A percentile compares a stretch with the other conserved stretches of the same genome.
Conservation (phyloP, 495 filamentous ascomycete genomes). For the Aspergillus panamensis region DNA sequence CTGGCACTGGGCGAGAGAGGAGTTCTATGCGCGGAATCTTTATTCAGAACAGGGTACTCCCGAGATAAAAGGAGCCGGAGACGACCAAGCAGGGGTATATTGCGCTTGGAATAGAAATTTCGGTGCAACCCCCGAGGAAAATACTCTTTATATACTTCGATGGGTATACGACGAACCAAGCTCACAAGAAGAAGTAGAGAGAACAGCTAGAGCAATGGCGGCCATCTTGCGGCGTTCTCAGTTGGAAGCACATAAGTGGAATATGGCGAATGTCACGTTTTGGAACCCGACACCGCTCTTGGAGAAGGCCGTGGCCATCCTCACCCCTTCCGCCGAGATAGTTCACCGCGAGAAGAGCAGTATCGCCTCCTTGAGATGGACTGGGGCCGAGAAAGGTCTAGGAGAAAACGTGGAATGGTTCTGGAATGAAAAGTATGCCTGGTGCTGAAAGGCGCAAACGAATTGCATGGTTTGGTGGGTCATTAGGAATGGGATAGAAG, state of each 20-base stretch:
- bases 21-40: conserved; percentile 65
- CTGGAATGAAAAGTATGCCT: conserved; percentile 88
- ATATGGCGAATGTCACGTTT: conserved; percentile 55
- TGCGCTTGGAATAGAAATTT: conserved; percentile 80
- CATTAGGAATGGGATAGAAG: background rate
- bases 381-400: conserved; percentile 46
- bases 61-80: conserved; percentile 64
- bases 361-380: conserved; percentile 64
- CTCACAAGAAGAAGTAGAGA: conserved; percentile 37
- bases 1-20: conserved; percentile 87
- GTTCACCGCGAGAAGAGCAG: conserved; percentile 60
- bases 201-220: conserved; percentile 43
- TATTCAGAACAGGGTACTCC: conserved; percentile 42
- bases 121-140: conserved; percentile 50
- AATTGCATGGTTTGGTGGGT: background rate
- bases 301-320: conserved; percentile 54
- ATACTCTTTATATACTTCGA: conserved; percentile 74
- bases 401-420: conserved; percentile 72
- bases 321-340: conserved; percentile 47
- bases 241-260: conserved; percentile 53
- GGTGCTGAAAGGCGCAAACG: conserved; percentile 59
- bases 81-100: conserved; percentile 58
- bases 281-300: conserved; percentile 62
- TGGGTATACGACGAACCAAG: conserved; percentile 62
- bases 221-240: conserved; percentile 53